Base-by-base conservation (phyloP, 2,329 filamentous ascomycete species). In the Botrytis squamosa region DNA sequence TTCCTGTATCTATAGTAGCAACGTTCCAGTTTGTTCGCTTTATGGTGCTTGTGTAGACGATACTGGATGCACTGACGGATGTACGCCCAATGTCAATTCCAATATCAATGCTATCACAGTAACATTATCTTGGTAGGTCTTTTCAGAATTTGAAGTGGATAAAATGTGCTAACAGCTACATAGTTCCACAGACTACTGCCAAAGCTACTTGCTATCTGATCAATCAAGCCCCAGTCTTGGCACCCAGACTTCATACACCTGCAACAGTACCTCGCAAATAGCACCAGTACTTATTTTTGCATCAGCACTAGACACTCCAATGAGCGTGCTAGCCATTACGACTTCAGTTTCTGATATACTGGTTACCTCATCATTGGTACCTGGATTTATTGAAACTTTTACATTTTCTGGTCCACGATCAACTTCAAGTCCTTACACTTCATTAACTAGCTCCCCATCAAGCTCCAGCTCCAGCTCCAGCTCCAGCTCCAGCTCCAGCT, bases 141-240 rank as follows among this genome's bases (percentile, higher is more conserved):
- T 16, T 20, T 4, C 2, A 18, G 6, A 5, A 2, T n/a, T 16
- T 10, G 0, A n/a, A 6, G 4, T 7, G 18, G 14, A 20, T 40
- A 1, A 18, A 9, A 4, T 4, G 36, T 8, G 7, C 33, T 52
- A 38, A 67, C 20, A 20, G 18, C 10, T 42, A 14, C 22, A 38
- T 20, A 67, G 44, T 20, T 40, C 8, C 8, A 22, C 33, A 38
- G 14, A 52, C 8, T 55, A 40, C 33, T 67, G 33, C 2, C 64
- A 67, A 38, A 67, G 33, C 16, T 38, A 38, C 49, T 38, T 67
- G 36, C 33, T 40, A 1, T 52, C 64, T 9, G 33, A 67, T 38
- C 22, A n/a, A 38, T 36, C 44, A 38, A 67, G 44, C 3, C 22
- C 46, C 14, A 38, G 46, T 55, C 64, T 67, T 38, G 44, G 64